A percentile compares a stretch with the other conserved stretches of the same genome.
Conservation (phyloP, 23 red algal genomes). For the Gracilaria gracilis region DNA sequence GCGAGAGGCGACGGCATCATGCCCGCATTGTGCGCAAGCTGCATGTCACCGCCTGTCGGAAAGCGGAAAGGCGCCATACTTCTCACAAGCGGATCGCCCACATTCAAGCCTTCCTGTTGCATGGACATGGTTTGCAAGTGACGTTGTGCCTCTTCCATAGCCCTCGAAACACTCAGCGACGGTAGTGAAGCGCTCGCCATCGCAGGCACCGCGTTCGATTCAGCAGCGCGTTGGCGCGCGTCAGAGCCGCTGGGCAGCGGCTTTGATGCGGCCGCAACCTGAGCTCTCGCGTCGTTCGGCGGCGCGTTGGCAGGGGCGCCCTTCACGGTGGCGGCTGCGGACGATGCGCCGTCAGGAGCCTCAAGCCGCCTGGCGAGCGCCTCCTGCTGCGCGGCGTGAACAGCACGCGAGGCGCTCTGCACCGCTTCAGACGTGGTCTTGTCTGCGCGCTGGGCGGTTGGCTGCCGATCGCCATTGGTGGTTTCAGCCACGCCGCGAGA, state of each 20-base stretch:
- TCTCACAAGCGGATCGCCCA: neutral
- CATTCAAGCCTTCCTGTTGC: slow-evolving; percentile 4
- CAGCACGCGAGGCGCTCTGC: neutral
- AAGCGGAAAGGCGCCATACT: slow-evolving; percentile 18
- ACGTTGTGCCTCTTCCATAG: slow-evolving; percentile 9
- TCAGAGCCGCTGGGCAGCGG: neutral
- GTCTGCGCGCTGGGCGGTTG: neutral
- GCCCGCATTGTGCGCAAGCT: neutral
- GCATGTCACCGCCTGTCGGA: neutral
- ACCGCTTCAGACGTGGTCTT: neutral
- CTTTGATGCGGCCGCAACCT: neutral
- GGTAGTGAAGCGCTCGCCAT: neutral
- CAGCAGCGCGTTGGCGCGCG: neutral
- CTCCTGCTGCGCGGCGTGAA: neutral
- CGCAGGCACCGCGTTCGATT: neutral
- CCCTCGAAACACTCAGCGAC: neutral
- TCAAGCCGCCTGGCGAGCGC: neutral
- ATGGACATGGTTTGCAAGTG: slow-evolving; percentile 12
- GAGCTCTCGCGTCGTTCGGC: neutral
- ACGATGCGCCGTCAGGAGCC: neutral
- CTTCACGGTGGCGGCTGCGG: neutral
- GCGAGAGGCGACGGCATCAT: slow-evolving; percentile 23
- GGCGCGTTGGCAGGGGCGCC: neutral
- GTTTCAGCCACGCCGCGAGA: neutral
- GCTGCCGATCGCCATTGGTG: neutral